Evolutionary conservation across 768 basidiomycete genomes (phyloP).

Genomic region (Auricularia sp.): DNA sequence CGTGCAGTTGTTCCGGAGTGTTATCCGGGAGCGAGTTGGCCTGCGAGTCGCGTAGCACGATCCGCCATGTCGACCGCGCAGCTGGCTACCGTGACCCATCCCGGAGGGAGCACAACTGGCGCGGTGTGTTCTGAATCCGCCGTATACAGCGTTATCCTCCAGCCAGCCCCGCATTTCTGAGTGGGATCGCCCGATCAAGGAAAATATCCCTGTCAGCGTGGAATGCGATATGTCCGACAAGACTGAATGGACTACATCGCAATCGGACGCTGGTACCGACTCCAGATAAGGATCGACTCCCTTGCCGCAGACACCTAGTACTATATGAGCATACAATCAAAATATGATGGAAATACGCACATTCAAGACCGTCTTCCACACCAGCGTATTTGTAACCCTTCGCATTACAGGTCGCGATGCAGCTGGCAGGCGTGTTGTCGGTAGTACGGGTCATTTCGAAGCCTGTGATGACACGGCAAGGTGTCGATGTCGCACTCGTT

Average conservation of each 20-base stretch:
- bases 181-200: neutral
- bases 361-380: neutral
- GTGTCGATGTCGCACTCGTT: neutral
- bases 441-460: neutral
- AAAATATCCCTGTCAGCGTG: neutral
- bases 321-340: too few species aligned
- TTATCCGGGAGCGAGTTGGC: neutral
- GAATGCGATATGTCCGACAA: slow-evolving; percentile 6
- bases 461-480: neutral
- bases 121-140: neutral
- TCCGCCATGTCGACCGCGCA: neutral
- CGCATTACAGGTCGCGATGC: neutral
- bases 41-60: neutral
- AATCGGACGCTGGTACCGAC: neutral
- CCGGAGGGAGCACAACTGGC: neutral
- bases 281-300: neutral
- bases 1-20: neutral
- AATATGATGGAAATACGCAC: slow-evolving; percentile 5
- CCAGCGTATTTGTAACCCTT: neutral
- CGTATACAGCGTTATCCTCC: neutral
- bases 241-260: slow-evolving; percentile 13
- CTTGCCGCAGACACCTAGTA: neutral
- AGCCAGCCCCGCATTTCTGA: neutral
- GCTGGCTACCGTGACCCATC: neutral
- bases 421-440: neutral